phyloP scores from a whole-genome alignment of 495 filamentous ascomycete species.

The Hypoxylon trugodes region DNA sequence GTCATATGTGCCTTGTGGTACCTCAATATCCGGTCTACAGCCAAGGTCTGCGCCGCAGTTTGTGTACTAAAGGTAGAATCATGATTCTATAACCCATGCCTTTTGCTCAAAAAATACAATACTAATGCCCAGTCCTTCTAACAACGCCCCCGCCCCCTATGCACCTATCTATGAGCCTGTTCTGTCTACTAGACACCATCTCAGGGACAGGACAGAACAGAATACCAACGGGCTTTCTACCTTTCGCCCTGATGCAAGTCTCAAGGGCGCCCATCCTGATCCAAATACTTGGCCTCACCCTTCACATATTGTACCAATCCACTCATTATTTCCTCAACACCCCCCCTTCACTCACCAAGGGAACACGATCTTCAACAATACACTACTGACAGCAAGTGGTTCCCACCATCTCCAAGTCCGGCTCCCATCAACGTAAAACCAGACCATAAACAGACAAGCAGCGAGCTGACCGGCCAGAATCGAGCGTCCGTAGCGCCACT shows the following conservation, averaged over 20 bases:
- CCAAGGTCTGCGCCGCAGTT: no score
- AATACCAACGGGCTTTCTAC: neutral
- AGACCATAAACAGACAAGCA: constrained; percentile 36
- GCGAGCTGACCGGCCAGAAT: constrained; percentile 24
- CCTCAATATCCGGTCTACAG: no score
- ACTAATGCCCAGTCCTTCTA: neutral
- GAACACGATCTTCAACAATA: constrained; percentile 37
- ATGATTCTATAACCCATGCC: constrained; percentile 38
- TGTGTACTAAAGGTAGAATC: constrained; percentile 27
- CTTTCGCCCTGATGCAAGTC: neutral
- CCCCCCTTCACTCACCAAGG: constrained; percentile 17
- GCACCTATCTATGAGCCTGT: neutral
- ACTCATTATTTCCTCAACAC: neutral
- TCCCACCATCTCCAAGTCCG: constrained; percentile 31
- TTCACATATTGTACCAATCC: neutral
- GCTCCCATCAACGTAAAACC: constrained; percentile 28
- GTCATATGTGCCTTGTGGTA: no score
- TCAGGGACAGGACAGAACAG: neutral
- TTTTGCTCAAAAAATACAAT: constrained; percentile 18
- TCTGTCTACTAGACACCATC: neutral
- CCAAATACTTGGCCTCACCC: neutral
- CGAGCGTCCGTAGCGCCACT: constrained; percentile 23
- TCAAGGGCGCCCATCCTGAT: neutral
- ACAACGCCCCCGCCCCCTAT: constrained; percentile 1
- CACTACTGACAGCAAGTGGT: constrained; percentile 24